Conservation (phyloP, 306 rosid genomes). For the Cucumis melo region DNA sequence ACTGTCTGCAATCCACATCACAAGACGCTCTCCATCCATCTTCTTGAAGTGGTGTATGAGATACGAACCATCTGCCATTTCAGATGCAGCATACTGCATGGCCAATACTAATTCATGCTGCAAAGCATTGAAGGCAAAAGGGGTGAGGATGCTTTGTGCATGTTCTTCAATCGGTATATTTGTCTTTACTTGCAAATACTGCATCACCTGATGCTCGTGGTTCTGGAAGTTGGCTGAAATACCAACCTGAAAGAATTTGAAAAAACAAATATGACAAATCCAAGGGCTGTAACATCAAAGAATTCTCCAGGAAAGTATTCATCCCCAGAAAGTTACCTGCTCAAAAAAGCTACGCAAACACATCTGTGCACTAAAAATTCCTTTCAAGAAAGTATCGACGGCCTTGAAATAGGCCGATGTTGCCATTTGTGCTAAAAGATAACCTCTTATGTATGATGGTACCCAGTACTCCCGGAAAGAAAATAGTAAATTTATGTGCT, state of each 20-base stretch:
- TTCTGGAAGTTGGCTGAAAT: slow-evolving; percentile 47
- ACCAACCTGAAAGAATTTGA: slow-evolving; percentile 42
- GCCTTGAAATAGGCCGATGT: slow-evolving; percentile 48
- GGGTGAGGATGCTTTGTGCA: slow-evolving; percentile 62
- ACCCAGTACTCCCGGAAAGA: slow-evolving; percentile 66
- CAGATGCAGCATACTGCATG: slow-evolving; percentile 76
- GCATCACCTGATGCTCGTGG: slow-evolving; percentile 48
- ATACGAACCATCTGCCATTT: slow-evolving; percentile 65
- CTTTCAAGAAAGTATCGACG: slow-evolving; percentile 53
- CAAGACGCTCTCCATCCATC: slow-evolving; percentile 52
- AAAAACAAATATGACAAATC: slow-evolving; percentile 11
- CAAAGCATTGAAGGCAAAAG: slow-evolving; percentile 70
- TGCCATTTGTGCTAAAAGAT: slow-evolving; percentile 63
- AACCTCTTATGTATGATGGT: slow-evolving; percentile 53
- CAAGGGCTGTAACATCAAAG: neutral
- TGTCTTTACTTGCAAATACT: slow-evolving; percentile 47
- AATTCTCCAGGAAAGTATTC: neutral
- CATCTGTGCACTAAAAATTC: slow-evolving; percentile 42
- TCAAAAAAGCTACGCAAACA: slow-evolving; percentile 81
- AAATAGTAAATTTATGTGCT: slow-evolving; percentile 47
- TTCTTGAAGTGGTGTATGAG: slow-evolving; percentile 65
- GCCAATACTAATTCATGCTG: slow-evolving; percentile 59
- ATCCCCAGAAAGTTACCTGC: slow-evolving; percentile 38
- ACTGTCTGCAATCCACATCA: slow-evolving; percentile 62
- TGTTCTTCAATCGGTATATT: slow-evolving; percentile 85